phyloP scores from a whole-genome alignment of 2,329 filamentous ascomycete genomes.

The Periconia digitata region DNA sequence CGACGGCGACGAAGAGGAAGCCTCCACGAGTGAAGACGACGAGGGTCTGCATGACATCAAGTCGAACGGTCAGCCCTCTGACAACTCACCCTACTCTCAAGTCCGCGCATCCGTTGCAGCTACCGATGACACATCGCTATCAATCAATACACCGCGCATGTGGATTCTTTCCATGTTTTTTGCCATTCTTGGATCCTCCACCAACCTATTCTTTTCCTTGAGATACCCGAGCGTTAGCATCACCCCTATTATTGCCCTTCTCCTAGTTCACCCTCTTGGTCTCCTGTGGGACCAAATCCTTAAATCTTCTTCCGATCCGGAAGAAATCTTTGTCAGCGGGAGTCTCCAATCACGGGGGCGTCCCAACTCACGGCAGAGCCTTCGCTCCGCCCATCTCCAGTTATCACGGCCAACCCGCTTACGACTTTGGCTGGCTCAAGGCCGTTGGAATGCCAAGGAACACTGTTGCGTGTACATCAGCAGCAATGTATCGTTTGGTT shows the following conservation, averaged over 20 bases:
- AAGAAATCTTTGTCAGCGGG: slow-evolving; percentile 62
- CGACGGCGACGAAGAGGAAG: slow-evolving; percentile 38
- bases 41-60: slow-evolving; percentile 41
- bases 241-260: slow-evolving; percentile 81
- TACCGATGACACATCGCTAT: slow-evolving; percentile 73
- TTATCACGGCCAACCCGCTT: slow-evolving; percentile 44
- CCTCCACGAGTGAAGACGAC: slow-evolving; percentile 23
- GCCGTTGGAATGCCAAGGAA: slow-evolving; percentile 84
- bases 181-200: slow-evolving; percentile 77
- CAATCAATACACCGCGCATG: slow-evolving; percentile 86
- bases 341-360: slow-evolving; percentile 37
- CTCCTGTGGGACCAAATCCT: slow-evolving; percentile 74
- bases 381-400: slow-evolving; percentile 11
- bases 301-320: slow-evolving; percentile 60
- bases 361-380: slow-evolving; percentile 10
- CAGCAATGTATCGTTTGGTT: slow-evolving; percentile 87
- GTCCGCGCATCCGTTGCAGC: slow-evolving; percentile 79
- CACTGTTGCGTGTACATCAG: slow-evolving; percentile 87
- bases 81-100: slow-evolving; percentile 76
- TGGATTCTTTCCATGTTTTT: slow-evolving; percentile 81
- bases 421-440: slow-evolving; percentile 76
- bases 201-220: slow-evolving; percentile 85
- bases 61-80: slow-evolving; percentile 55
- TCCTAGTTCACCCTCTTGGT: slow-evolving; percentile 82
- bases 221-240: slow-evolving; percentile 90